Conservation (phyloP, 1,139 yeast species). For the Pichia kudriavzevii region DNA sequence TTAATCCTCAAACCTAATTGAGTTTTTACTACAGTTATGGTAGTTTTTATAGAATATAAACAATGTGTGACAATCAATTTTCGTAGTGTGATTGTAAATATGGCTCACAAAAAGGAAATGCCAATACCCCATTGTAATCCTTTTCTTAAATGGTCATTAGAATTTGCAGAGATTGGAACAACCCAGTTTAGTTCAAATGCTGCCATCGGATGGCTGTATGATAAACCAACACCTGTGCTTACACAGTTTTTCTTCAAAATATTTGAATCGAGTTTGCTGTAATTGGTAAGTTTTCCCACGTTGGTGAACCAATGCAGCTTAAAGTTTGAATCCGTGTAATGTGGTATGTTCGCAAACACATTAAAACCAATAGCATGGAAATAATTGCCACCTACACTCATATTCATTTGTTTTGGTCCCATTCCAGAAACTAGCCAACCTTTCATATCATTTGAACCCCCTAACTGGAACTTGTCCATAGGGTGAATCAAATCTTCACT, state of each 20-base stretch:
- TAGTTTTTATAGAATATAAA: too few species aligned
- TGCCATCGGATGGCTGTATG: slow-evolving; percentile 82
- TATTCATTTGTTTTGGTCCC: slow-evolving; percentile 70
- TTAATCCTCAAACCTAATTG: too few species aligned
- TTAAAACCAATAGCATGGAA: slow-evolving; percentile 68
- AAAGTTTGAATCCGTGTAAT: slow-evolving; percentile 50
- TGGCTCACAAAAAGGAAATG: slow-evolving; percentile 63
- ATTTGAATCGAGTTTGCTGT: slow-evolving; percentile 1
- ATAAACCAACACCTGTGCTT: slow-evolving; percentile 67
- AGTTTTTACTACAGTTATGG: too few species aligned
- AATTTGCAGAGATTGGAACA: slow-evolving; percentile 62
- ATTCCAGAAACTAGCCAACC: slow-evolving; percentile 72
- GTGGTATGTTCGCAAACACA: slow-evolving; percentile 59
- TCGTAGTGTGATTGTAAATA: too few species aligned
- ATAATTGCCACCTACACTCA: slow-evolving; percentile 73
- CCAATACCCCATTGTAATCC: slow-evolving; percentile 96
- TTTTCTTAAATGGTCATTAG: slow-evolving; percentile 62
- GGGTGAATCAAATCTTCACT: slow-evolving; percentile 41
- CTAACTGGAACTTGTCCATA: slow-evolving; percentile 52
- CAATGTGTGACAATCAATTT: too few species aligned
- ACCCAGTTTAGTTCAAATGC: slow-evolving; percentile 85
- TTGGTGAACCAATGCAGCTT: slow-evolving; percentile 65
- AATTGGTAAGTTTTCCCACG: slow-evolving; percentile 55
- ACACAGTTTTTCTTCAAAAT: slow-evolving; percentile 22
- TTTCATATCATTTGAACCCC: slow-evolving; percentile 80